A percentile compares a stretch with the other conserved stretches of the same genome.
phyloP scores from a whole-genome alignment of 352 stramenopile genomes.

The Phytophthora chlamydospora region DNA sequence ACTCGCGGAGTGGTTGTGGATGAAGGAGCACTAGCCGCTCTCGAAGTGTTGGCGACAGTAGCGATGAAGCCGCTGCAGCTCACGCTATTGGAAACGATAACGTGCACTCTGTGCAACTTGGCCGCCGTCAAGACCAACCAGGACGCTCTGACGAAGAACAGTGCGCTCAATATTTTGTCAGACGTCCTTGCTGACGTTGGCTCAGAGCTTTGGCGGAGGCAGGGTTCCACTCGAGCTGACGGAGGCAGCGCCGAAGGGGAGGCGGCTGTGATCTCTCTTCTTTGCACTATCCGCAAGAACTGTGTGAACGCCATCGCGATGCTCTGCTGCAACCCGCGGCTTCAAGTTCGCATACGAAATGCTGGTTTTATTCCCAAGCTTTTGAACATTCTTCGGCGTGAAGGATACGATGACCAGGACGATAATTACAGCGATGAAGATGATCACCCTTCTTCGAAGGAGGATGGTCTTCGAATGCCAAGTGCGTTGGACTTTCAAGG shows the following conservation, averaged over 20 bases:
- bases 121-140: slow-evolving; percentile 68
- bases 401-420: slow-evolving; percentile 11
- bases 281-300: slow-evolving; percentile 59
- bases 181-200: slow-evolving; percentile 47
- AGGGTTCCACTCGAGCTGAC: slow-evolving; percentile 9
- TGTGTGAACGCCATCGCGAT: slow-evolving; percentile 67
- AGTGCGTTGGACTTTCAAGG: not conserved
- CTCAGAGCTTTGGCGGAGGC: slow-evolving; percentile 32
- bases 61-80: slow-evolving; percentile 37
- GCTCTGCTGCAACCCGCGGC: slow-evolving; percentile 78
- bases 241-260: slow-evolving; percentile 30
- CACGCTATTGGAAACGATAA: slow-evolving; percentile 49
- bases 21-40: slow-evolving; percentile 63
- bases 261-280: slow-evolving; percentile 19
- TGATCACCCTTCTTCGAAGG: slow-evolving; percentile 8
- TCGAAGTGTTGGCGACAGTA: slow-evolving; percentile 52
- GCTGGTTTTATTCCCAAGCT: slow-evolving; percentile 62
- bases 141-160: slow-evolving; percentile 65
- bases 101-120: slow-evolving; percentile 66
- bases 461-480: not conserved
- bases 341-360: slow-evolving; percentile 61
- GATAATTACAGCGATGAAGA: slow-evolving; percentile 40
- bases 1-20: slow-evolving; percentile 77
- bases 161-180: slow-evolving; percentile 49
- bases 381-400: slow-evolving; percentile 43